Base-by-base conservation (phyloP, 768 basidiomycete species). In the Pisolithus albus region DNA sequence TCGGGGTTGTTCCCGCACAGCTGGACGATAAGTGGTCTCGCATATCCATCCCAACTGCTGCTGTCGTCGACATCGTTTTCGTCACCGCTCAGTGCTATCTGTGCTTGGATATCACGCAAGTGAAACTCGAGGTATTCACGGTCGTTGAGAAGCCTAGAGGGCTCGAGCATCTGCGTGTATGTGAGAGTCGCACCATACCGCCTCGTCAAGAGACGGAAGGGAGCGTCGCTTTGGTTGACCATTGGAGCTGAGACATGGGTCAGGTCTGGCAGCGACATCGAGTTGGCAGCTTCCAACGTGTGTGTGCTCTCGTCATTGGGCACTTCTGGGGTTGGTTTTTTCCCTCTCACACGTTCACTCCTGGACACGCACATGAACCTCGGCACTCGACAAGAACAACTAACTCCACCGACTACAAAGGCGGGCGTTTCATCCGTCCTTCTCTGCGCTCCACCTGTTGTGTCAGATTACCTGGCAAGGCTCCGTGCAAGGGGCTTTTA, bases 191-290 rank as follows among this genome's bases (percentile, higher is more conserved):
- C 78, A 18, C 83, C 82, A 64, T 88, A 75, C 53, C 70, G 71
- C 50, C 78, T 74, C 3, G 78, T 77, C 47, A 89, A 75, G 11
- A 78, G 56, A 32, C 88, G 76, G 59, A 88, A 90, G 1, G 88
- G 84, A 0, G 84, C 73, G 57, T 91, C 88, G 24, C 85, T 87
- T 61, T 88, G 87, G 52, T 86, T 82, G 52, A 90, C 78, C 86
- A 88, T 88, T 3, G 86, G 86, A 7, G 86, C 86, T 7, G 83
- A 74, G 49, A 87, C 75, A 51, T 66, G 73, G 21, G 61, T 55
- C 52, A 74, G 56, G 51, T 68, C 59, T 1, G 58, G 58, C 21
- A 30, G 15, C n/a, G 43, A 26, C 43, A 45, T 45, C 28, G 26
- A 26, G 26, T 15, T 18, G 40, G n/a, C 18, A 18, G 18, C 8